These are phyloP conservation scores for Neopestalotiopsis rosae DNA, from an alignment of 2,329 filamentous ascomycete genomes.

Conservation along the genomic window DNA sequence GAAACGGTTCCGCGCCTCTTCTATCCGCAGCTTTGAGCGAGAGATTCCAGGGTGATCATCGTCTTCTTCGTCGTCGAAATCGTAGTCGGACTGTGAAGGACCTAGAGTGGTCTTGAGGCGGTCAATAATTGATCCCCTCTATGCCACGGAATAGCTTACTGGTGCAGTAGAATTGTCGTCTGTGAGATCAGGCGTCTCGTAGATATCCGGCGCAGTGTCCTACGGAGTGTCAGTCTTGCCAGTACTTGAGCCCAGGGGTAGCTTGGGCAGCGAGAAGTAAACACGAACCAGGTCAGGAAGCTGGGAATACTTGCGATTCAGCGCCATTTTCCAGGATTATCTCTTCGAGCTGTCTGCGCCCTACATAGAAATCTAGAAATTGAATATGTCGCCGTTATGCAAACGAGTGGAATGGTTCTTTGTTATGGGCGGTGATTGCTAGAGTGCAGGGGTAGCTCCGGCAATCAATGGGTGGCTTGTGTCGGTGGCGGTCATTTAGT, in stretches of 20 bases:
- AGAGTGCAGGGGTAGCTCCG: constrained; percentile 12
- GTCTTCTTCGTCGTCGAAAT: constrained; percentile 65
- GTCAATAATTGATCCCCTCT: neutral
- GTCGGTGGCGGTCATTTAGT: neutral
- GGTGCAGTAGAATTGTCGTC: constrained; percentile 88
- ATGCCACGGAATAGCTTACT: constrained; percentile 51
- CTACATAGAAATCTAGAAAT: no score
- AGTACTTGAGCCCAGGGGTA: constrained; percentile 5
- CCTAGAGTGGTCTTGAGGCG: constrained; percentile 56
- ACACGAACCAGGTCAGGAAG: constrained; percentile 74
- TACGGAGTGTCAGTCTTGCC: constrained; percentile 43
- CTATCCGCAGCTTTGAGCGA: constrained; percentile 75
- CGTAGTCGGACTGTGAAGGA: constrained; percentile 65
- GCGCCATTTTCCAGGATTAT: constrained; percentile 58
- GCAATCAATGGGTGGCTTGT: neutral
- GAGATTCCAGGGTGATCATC: constrained; percentile 73
- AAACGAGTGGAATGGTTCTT: neutral
- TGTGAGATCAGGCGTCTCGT: constrained; percentile 92
- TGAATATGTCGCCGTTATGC: neutral
- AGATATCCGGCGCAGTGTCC: constrained; percentile 93
- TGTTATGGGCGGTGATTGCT: neutral
- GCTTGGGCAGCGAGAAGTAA: constrained; percentile 22
- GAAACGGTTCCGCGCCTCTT: constrained; percentile 82
- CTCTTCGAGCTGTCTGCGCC: neutral
- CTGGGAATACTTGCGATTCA: constrained; percentile 82